Base-by-base conservation (phyloP, 2,329 filamentous ascomycete genomes). In the Scedosporium aurantiacum region DNA sequence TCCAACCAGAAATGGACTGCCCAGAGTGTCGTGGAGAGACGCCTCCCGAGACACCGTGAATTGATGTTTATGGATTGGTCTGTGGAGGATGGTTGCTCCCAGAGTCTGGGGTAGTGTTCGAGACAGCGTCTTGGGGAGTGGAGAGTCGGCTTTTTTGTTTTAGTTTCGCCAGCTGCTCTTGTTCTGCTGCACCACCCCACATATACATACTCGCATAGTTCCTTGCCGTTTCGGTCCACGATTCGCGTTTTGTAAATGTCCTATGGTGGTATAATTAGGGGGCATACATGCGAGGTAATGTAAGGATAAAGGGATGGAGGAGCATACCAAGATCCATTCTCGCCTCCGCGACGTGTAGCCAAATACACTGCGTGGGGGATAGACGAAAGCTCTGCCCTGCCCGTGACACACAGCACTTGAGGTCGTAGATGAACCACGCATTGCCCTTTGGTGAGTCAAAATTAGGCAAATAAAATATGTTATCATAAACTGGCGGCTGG, bases 1-100 rank as follows among this genome's bases (percentile, higher is more conserved):
- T 61, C 32, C 57, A 63, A 32, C 57, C 60, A 27, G 25, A 40
- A 23, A 45, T 62, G 52, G 50, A 60, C 40, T 63, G 62, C 50
- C 47, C 60, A 25, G 47, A 63, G 57, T 63, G 60, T 41, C 43
- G 37, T 28, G 62, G 62, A n/a, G 62, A 63, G 41, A 63, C 62
- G 40, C 62, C 62, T 18, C 62, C 62, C 12, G 62, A 63, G 57
- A 63, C 60, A 52, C 60, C 60, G 52, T 63, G n/a, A n/a, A n/a
- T n/a, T n/a, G 28, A 63, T 28, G 23, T 28, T 25, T 16, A 12
- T 14, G 7, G 41, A 25, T 43, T 32, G 23, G 50, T 59, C 7
- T 14, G n/a, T 47, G 43, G 43, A 47, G 16, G 14, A 21, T 60
- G 41, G 21, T 52, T 47, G 16, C 43, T 47, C 2, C 43, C 18